A percentile compares a stretch with the other conserved stretches of the same genome.
Evolutionary conservation across 441 rosid species (phyloP).

Genomic region (Populus hybrid): DNA sequence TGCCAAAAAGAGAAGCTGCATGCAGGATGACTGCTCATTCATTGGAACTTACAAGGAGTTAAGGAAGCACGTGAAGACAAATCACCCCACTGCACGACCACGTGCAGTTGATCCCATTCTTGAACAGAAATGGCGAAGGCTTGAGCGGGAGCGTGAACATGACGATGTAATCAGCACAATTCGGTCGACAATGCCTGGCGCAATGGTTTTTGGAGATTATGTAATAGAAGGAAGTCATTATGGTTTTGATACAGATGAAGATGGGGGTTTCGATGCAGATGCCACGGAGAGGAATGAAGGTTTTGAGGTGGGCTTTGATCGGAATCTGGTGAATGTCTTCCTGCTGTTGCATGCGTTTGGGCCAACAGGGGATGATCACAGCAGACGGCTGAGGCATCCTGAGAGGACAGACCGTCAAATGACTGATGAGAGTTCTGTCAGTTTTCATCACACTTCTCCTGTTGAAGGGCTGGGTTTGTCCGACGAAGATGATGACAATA

Average conservation of each 20-base stretch:
- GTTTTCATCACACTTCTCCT: slow-evolving; percentile 22
- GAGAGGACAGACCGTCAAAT: slow-evolving; percentile 27
- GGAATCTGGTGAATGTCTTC: slow-evolving; percentile 56
- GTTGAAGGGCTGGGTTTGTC: slow-evolving; percentile 33
- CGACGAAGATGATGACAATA: slow-evolving; percentile 32
- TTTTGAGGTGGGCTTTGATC: slow-evolving; percentile 46
- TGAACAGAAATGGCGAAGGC: slow-evolving; percentile 86
- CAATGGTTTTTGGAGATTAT: slow-evolving; percentile 83
- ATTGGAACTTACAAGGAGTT: slow-evolving; percentile 81
- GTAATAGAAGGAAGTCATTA: slow-evolving; percentile 60
- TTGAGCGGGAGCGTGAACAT: slow-evolving; percentile 71
- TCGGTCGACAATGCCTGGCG: slow-evolving; percentile 83
- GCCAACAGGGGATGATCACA: slow-evolving; percentile 46
- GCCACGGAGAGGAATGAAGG: slow-evolving; percentile 35
- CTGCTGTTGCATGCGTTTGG: slow-evolving; percentile 69
- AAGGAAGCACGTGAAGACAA: slow-evolving; percentile 81
- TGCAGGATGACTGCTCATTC: slow-evolving; percentile 86
- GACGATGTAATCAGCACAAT: slow-evolving; percentile 81
- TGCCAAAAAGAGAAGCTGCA: slow-evolving; percentile 73
- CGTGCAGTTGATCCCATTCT: slow-evolving; percentile 69
- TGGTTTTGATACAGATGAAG: slow-evolving; percentile 52
- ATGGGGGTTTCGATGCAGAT: slow-evolving; percentile 33
- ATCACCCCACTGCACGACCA: slow-evolving; percentile 78
- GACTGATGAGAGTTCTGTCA: slow-evolving; percentile 32
- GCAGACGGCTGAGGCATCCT: slow-evolving; percentile 38